phyloP scores from a whole-genome alignment of 2,329 filamentous ascomycete genomes.

The Fusarium secorum region DNA sequence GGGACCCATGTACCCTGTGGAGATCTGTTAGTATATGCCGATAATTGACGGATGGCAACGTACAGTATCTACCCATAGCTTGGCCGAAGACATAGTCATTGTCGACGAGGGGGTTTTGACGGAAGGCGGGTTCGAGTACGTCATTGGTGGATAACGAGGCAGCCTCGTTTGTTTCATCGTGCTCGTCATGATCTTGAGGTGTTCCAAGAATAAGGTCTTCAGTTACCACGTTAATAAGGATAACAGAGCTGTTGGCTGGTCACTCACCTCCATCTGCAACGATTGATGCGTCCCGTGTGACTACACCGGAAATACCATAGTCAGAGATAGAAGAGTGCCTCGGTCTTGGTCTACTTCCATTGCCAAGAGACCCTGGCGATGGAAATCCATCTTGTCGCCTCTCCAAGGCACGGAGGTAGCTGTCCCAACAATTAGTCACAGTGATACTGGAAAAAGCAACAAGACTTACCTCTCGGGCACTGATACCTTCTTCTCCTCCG shows the following conservation, averaged over 20 bases:
- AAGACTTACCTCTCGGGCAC: conserved; percentile 35
- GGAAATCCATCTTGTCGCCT: conserved; percentile 26
- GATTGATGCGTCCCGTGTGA: background rate
- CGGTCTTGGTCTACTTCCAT: background rate
- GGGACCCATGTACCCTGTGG: conserved; percentile 40
- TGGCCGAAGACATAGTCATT: conserved; percentile 38
- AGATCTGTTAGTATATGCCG: background rate
- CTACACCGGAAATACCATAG: conserved; percentile 12
- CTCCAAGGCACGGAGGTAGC: conserved; percentile 38
- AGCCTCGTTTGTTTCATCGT: background rate
- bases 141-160: background rate
- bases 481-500: conserved; percentile 37
- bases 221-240: background rate
- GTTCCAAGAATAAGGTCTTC: conserved; percentile 5
- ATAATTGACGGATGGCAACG: accelerated
- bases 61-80: conserved; percentile 35
- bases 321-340: conserved; percentile 34
- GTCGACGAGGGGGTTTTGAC: conserved; percentile 39
- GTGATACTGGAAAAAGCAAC: accelerated
- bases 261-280: conserved; percentile 8
- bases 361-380: conserved; percentile 1
- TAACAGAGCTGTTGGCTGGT: accelerated
- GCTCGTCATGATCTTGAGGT: background rate
- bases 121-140: conserved; percentile 34
- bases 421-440: background rate